phyloP scores from a whole-genome alignment of 768 basidiomycete genomes.

The Tulasnella sp. region DNA sequence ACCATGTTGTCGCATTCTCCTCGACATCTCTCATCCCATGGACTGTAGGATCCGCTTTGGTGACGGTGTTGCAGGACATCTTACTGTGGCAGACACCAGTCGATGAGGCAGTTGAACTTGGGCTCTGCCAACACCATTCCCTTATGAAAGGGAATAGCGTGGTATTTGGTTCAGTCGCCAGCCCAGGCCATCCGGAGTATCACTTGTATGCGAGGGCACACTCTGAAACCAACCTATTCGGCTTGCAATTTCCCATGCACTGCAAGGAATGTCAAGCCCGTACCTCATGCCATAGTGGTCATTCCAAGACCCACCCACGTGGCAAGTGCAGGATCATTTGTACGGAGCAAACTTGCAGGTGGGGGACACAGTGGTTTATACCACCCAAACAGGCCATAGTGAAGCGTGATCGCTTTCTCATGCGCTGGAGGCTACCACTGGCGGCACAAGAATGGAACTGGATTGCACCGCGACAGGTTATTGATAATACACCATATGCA shows the following conservation, averaged over 20 bases:
- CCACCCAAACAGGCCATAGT: background rate
- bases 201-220: too few relatives aligned
- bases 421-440: background rate
- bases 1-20: background rate
- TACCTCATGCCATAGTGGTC: too few relatives aligned
- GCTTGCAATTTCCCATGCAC: too few relatives aligned
- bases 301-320: background rate
- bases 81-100: background rate
- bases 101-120: background rate
- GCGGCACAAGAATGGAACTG: background rate
- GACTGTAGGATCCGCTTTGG: background rate
- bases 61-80: background rate
- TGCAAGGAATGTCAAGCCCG: too few relatives aligned
- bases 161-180: background rate
- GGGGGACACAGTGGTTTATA: background rate
- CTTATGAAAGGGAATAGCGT: background rate
- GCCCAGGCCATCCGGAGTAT: background rate
- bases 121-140: background rate
- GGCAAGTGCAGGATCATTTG: background rate
- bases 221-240: too few relatives aligned
- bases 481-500: too few relatives aligned
- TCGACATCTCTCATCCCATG: background rate
- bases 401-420: background rate
- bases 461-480: too few relatives aligned
- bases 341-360: background rate